Evolutionary conservation across 2,329 filamentous ascomycete genomes (phyloP), one percentile per base, ranked within the genome.

Genomic region (Grosmannia huntii): DNA sequence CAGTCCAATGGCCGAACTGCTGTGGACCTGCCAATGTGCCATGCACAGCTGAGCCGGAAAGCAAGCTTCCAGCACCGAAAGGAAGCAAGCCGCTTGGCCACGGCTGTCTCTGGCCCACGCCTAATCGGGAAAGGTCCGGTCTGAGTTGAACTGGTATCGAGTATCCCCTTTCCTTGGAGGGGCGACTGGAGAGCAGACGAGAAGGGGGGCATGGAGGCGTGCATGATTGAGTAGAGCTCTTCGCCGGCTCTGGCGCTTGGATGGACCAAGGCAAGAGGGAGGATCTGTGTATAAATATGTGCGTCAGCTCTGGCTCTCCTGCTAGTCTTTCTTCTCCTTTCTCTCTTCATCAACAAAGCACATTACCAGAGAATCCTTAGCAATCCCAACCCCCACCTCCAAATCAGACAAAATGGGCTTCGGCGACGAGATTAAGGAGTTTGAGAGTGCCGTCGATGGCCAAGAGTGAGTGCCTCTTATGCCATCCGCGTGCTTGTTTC

Each of bases 371-470:
- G 16, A n/a, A n/a, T 19, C 10, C 21, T 12, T 14, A 25, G 12
- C 46, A 25, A n/a, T 21, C 10, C 46, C 23, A 50, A 25, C 23
- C 12, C 11, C 21, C 25, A 3, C 21, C 23, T 25, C 46, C 23
- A 25, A 16, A 60, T 27, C 55, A 53, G 28, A 28, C 56, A 62
- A 38, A 38, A 64, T 64, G 61, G 62, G 63, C 56, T 61, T 60
- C 55, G 66, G 62, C 56, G 60, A 69, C 55, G 64, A 53, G 66
- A 67, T 71, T 57, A 64, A 70, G 60, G 64, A 69, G 27, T 57
- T 67, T 19, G 67, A 69, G 62, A 60, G 67, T 49, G 64, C 64
- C 53, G 61, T 66, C 25, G 68, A 68, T 61, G 68, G 69, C 61
- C 64, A 68, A 52, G 55, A 59, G 66, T 67, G 57, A 31, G 65